A percentile compares a stretch with the other conserved stretches of the same genome.
These are phyloP conservation scores for Auricularia sp. DNA, from an alignment of 768 basidiomycete genomes.

Conservation along the genomic window DNA sequence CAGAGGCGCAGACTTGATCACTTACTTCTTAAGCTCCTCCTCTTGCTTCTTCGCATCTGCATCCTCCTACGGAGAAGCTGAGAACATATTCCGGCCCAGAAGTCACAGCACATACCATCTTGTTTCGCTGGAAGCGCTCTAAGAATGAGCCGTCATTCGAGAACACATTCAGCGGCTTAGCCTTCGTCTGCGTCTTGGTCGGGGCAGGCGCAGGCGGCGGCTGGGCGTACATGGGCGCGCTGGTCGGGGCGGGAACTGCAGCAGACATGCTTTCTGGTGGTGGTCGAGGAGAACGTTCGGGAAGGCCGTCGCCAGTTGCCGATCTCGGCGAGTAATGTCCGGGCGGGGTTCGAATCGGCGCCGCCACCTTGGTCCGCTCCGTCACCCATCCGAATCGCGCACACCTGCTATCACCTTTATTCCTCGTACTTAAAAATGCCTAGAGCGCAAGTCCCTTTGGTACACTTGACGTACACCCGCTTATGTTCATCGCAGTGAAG, in stretches of 20 bases:
- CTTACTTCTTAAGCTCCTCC: conserved; percentile 41
- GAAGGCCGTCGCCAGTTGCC: not conserved
- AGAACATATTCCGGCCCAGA: not conserved
- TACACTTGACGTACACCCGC: not conserved
- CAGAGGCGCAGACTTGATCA: conserved; percentile 6
- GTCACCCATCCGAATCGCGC: not conserved
- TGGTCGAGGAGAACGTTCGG: not conserved
- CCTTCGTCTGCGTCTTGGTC: conserved; percentile 22
- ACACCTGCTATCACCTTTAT: not conserved
- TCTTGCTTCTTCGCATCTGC: conserved; percentile 47
- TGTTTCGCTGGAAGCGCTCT: conserved; percentile 49
- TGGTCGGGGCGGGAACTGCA: not conserved
- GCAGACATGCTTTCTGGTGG: not conserved
- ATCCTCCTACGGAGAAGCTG: conserved; percentile 36
- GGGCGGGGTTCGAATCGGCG: not conserved
- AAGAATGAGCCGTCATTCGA: conserved; percentile 63
- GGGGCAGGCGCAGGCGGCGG: not conserved
- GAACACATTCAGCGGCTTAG: conserved; percentile 44
- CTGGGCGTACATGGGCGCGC: not conserved
- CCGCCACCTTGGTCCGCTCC: not conserved
- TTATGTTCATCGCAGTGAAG: conserved; percentile 25
- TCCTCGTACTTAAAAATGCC: not conserved
- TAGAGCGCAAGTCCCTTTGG: not conserved
- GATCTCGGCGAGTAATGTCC: not conserved
- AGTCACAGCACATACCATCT: conserved; percentile 32